phyloP scores from a whole-genome alignment of 257 asterid species.

The Leonotis leonurus region DNA sequence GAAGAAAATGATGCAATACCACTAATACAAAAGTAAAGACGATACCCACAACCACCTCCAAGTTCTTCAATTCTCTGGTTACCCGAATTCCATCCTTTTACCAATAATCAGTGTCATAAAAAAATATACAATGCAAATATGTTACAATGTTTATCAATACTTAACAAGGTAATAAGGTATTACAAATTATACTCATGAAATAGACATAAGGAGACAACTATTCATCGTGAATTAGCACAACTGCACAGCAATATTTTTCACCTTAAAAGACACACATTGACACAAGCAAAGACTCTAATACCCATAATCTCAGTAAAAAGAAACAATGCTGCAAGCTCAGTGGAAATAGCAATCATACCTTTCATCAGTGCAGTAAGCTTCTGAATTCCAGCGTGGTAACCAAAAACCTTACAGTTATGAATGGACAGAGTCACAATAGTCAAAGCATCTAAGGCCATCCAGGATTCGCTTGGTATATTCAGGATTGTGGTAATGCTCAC shows the following conservation, averaged over 20 bases:
- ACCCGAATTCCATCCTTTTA: background rate
- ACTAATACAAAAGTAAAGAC: background rate
- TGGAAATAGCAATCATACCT: slow-evolving; percentile 36
- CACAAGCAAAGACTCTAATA: background rate
- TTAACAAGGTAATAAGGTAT: background rate
- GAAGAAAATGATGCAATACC: background rate
- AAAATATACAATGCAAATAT: background rate
- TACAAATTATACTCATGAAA: background rate
- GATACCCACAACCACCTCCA: background rate
- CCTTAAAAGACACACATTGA: background rate
- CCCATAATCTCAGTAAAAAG: background rate
- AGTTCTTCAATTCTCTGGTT: background rate
- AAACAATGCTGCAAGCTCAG: slow-evolving; percentile 7
- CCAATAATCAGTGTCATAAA: background rate
- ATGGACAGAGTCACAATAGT: slow-evolving; percentile 62
- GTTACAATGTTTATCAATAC: background rate
- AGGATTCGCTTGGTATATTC: slow-evolving; percentile 49
- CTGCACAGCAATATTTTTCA: slow-evolving; percentile 3
- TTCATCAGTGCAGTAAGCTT: slow-evolving; percentile 91
- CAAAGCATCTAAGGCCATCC: slow-evolving; percentile 78
- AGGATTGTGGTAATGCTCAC: slow-evolving; percentile 39
- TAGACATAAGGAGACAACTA: background rate
- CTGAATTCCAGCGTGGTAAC: slow-evolving; percentile 76
- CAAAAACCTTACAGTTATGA: slow-evolving; percentile 88
- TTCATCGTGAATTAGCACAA: background rate